Conservation (phyloP, 495 filamentous ascomycete species). For the Hypoxylon fragiforme region DNA sequence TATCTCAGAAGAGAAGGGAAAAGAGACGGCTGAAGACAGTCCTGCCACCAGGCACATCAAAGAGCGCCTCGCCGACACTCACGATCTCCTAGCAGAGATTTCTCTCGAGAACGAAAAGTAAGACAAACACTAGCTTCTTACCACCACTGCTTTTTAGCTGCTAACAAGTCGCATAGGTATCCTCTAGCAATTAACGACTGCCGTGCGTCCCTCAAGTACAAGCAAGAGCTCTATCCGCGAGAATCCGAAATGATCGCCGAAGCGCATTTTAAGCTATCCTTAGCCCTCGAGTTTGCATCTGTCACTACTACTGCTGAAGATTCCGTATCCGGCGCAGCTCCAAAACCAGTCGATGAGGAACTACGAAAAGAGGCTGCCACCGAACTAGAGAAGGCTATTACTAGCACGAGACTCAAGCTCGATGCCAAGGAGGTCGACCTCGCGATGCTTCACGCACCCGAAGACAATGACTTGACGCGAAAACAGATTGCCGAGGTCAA, state of each 20-base stretch:
- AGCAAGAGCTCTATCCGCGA: slow-evolving; percentile 71
- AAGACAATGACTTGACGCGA: slow-evolving; percentile 62
- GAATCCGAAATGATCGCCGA: slow-evolving; percentile 86
- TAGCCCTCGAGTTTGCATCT: slow-evolving; percentile 91
- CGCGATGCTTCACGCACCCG: slow-evolving; percentile 51
- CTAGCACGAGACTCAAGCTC: slow-evolving; percentile 75
- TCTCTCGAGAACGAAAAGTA: slow-evolving; percentile 87
- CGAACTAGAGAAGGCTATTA: slow-evolving; percentile 82
- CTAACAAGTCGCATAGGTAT: slow-evolving; percentile 58
- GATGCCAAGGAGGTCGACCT: slow-evolving; percentile 70
- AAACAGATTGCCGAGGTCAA: slow-evolving; percentile 78
- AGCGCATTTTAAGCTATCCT: slow-evolving; percentile 92
- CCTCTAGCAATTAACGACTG: slow-evolving; percentile 78
- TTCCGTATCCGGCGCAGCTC: slow-evolving; percentile 35
- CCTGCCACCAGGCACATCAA: slow-evolving; percentile 64
- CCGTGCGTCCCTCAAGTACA: slow-evolving; percentile 71
- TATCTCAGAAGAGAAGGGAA: slow-evolving; percentile 50
- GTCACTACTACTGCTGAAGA: slow-evolving; percentile 65
- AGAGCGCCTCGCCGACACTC: slow-evolving; percentile 84
- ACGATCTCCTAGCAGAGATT: slow-evolving; percentile 91
- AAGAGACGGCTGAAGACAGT: slow-evolving; percentile 53
- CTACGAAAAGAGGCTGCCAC: slow-evolving; percentile 74
- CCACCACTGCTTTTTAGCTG: slow-evolving; percentile 1
- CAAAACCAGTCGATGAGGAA: slow-evolving; percentile 60
- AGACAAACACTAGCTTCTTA: slow-evolving; percentile 2